Conservation (phyloP, 1,284 basidiomycete species). For the Trichosporon sp. region DNA sequence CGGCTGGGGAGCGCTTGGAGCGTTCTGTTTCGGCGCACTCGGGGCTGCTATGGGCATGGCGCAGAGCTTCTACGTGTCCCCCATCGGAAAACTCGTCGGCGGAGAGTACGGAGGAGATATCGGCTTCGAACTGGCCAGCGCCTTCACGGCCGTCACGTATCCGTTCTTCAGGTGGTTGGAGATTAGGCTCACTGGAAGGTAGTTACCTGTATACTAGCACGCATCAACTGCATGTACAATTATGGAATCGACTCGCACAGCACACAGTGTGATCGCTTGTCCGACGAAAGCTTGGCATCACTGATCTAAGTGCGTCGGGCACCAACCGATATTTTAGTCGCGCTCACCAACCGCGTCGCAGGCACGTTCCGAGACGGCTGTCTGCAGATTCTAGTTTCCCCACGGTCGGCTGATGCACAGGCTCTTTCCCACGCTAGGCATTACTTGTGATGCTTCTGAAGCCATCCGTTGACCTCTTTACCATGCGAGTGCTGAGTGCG, state of each 20-base stretch:
- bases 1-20: conserved; percentile 26
- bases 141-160: conserved; percentile 38
- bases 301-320: too few species aligned
- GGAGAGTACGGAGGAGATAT: conserved; percentile 29
- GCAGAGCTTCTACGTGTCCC: conserved; percentile 39
- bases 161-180: conserved; percentile 39
- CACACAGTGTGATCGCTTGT: neutral
- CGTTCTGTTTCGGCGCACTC: conserved; percentile 26
- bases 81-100: conserved; percentile 23
- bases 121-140: conserved; percentile 37
- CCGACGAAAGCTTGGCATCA: too few species aligned
- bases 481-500: too few species aligned
- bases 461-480: too few species aligned
- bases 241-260: neutral
- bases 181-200: conserved; percentile 17
- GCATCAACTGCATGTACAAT: neutral
- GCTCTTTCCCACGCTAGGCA: too few species aligned
- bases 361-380: too few species aligned
- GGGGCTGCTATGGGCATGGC: conserved; percentile 41
- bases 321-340: too few species aligned
- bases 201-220: conserved; percentile 2
- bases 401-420: neutral
- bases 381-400: too few species aligned
- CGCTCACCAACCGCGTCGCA: too few species aligned
- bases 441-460: too few species aligned